A percentile compares a stretch with the other conserved stretches of the same genome.
Conservation (phyloP, 106 monocot species). For the Xerophyta viscosa region DNA sequence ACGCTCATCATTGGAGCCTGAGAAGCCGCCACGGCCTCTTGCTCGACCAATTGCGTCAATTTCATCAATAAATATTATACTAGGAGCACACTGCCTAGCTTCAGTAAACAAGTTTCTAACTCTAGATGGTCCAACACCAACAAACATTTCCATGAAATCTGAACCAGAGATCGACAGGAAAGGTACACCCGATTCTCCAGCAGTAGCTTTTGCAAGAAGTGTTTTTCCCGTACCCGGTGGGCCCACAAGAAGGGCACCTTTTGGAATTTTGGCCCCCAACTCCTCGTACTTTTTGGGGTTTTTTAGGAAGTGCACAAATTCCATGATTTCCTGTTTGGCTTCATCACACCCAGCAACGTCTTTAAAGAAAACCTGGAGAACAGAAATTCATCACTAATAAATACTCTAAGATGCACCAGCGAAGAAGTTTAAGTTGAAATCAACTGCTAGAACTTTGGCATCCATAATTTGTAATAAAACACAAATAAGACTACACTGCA, state of each 20-base stretch:
- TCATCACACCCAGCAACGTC: conserved; percentile 99
- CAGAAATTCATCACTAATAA: too few species aligned
- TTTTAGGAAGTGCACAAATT: conserved; percentile 94
- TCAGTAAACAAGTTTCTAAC: conserved; percentile 91
- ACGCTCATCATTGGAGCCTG: conserved; percentile 28
- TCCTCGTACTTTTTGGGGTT: conserved; percentile 98
- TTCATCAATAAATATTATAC: conserved; percentile 46
- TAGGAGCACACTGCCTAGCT: conserved; percentile 57
- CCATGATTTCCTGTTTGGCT: conserved; percentile 99
- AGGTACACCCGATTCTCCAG: conserved; percentile 92
- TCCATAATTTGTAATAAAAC: too few species aligned
- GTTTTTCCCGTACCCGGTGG: conserved; percentile 99
- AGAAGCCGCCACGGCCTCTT: conserved; percentile 22
- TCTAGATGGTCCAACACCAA: conserved; percentile 93
- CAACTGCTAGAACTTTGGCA: too few species aligned
- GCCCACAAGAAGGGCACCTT: conserved; percentile 97
- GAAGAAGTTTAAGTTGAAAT: too few species aligned
- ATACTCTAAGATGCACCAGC: too few species aligned
- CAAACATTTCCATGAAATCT: conserved; percentile 99
- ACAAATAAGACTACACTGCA: too few species aligned
- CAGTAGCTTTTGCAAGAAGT: conserved; percentile 96
- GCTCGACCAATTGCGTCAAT: conserved; percentile 45
- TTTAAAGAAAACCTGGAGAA: conserved; percentile 71
- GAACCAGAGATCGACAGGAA: conserved; percentile 98
- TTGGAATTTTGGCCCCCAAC: conserved; percentile 94